Evolutionary conservation across 2,329 filamentous ascomycete genomes (phyloP), one percentile per base, ranked within the genome.

Genomic region (Talaromyces islandicus): DNA sequence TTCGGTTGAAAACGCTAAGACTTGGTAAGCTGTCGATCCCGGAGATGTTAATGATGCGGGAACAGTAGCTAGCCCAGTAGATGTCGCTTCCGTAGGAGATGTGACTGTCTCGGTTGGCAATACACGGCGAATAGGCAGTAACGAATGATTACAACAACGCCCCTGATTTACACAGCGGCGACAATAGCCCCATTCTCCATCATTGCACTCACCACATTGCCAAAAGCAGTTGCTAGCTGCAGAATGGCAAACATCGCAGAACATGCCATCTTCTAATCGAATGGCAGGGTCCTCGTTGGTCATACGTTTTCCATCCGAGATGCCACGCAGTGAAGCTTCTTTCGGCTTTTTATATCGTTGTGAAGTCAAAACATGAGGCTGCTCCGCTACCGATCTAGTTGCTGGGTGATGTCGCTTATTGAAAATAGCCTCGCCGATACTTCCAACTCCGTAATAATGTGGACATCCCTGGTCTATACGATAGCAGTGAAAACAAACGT

Each of bases 141-240:
- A 80, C 7, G 89, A 82, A 69, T 97, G 93, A 0, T 87, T 89
- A 74, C 93, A 97, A 62, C 87, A 89, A 62, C 83, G 82, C 17
- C 91, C 92, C 71, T 88, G 86, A 61, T 93, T 92, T 30, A 96
- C 91, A 65, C 93, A 97, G 62, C 82, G 78, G 67, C 92, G 91
- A 75, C 93, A 97, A 71, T 91, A 97, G 0, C 93, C 93, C 92
- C 92, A 97, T 69, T 95, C 92, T 5, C 91, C 93, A 63, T 94
- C 87, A 67, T 96, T 96, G 76, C 93, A 97, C 27, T 82, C 73
- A 61, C 89, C 85, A 72, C 93, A 97, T 63, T 90, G 87, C 93
- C 92, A 97, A 74, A 90, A 96, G 74, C 91, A 94, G 56, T 88
- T 84, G 67, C 95, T 92, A 0, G 91, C 83, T 78, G 86, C 89